Evolutionary conservation across 208 protist species (phyloP).

Genomic region (Trypanosoma vivax): DNA sequence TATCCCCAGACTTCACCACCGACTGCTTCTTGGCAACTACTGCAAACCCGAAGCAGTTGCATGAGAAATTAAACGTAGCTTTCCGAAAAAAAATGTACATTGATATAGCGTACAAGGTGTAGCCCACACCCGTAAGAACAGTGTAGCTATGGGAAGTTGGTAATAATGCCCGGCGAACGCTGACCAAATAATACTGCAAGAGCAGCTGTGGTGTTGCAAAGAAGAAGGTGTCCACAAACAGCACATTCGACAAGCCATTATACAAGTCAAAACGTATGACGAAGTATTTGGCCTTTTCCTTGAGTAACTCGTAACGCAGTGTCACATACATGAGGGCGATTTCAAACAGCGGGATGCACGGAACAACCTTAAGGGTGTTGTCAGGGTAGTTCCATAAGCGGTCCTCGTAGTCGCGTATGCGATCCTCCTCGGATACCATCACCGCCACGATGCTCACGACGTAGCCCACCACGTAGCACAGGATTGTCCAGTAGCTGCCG

Average conservation of each 20-base stretch:
- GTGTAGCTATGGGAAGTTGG: slow-evolving; percentile 31
- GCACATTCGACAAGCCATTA: slow-evolving; percentile 53
- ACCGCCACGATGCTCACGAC: slow-evolving; percentile 55
- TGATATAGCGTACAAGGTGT: slow-evolving; percentile 38
- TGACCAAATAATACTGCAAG: slow-evolving; percentile 55
- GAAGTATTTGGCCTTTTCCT: slow-evolving; percentile 51
- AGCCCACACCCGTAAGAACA: slow-evolving; percentile 29
- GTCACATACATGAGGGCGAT: slow-evolving; percentile 52
- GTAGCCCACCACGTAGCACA: slow-evolving; percentile 68
- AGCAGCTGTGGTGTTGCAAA: slow-evolving; percentile 64
- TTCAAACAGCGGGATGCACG: slow-evolving; percentile 67
- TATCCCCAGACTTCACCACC: neutral
- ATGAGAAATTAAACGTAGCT: slow-evolving; percentile 54
- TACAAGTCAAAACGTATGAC: slow-evolving; percentile 80
- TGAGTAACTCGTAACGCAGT: slow-evolving; percentile 50
- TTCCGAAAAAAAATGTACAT: slow-evolving; percentile 54
- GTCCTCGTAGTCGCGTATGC: slow-evolving; percentile 62
- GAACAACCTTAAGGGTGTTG: slow-evolving; percentile 63
- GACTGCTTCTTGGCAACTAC: slow-evolving; percentile 10
- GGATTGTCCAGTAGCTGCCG: slow-evolving; percentile 73
- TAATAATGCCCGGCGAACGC: neutral
- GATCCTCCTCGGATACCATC: slow-evolving; percentile 56
- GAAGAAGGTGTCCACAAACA: slow-evolving; percentile 52
- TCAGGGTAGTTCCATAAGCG: slow-evolving; percentile 58
- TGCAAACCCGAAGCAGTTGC: slow-evolving; percentile 65